These are phyloP conservation scores for Osmanthus fragrans DNA, from an alignment of 257 asterid genomes.

Conservation along the genomic window DNA sequence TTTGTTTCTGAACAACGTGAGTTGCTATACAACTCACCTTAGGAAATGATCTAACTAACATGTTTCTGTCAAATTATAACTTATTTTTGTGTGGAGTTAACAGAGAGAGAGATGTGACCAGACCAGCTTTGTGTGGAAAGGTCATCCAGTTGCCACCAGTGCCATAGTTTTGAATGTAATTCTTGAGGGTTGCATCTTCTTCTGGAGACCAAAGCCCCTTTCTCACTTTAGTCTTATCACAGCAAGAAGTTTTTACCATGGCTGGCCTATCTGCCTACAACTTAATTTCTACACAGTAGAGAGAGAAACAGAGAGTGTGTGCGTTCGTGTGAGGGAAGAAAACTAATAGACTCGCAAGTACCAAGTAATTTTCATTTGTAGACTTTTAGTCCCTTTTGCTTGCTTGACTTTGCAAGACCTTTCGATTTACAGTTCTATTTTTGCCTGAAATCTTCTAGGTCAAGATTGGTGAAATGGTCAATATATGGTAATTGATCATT, in stretches of 20 bases:
- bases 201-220: conserved; percentile 66
- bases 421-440: not conserved
- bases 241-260: conserved; percentile 62
- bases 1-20: no score
- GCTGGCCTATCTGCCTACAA: not conserved
- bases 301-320: not conserved
- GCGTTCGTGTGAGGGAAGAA: not conserved
- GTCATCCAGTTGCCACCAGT: conserved; percentile 53
- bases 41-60: not conserved
- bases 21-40: not conserved
- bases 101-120: conserved; percentile 29
- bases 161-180: conserved; percentile 45
- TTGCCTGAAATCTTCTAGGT: no score
- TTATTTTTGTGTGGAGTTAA: not conserved
- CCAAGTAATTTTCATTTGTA: no score
- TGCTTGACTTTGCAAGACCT: conserved; percentile 24
- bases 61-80: no score
- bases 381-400: not conserved
- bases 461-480: no score
- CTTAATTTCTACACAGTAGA: not conserved
- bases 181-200: conserved; percentile 59
- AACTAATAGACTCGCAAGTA: no score
- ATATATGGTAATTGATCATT: no score
- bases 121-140: conserved; percentile 63
- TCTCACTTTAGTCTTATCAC: conserved; percentile 63